A percentile compares a stretch with the other conserved stretches of the same genome.
Evolutionary conservation across 2,329 filamentous ascomycete genomes (phyloP).

Genomic region (Dactylella cylindrospora): DNA sequence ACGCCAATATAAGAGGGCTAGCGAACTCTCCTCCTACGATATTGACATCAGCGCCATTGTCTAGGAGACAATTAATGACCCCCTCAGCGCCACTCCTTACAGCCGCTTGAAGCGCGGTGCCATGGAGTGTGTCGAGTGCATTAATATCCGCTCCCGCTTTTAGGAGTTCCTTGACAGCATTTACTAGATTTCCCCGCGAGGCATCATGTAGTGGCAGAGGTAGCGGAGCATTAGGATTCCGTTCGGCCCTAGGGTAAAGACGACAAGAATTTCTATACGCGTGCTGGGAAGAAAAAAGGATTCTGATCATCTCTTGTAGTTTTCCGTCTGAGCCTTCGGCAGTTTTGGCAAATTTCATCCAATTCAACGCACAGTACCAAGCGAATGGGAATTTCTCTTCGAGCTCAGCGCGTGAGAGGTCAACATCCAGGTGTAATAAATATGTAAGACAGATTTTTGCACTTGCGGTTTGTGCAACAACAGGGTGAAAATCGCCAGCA

Average conservation of each 20-base stretch:
- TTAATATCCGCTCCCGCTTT: constrained; percentile 8
- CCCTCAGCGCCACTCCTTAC: background rate
- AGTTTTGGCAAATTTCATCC: constrained; percentile 40
- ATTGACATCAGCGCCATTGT: background rate
- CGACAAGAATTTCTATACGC: no score
- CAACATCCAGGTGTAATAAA: constrained; percentile 43
- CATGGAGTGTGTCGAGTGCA: background rate
- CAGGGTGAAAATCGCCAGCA: constrained; percentile 19
- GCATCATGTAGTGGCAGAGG: background rate
- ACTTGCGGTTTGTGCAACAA: constrained; percentile 39
- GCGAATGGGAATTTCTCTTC: constrained; percentile 44
- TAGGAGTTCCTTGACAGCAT: background rate
- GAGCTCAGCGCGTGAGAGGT: constrained; percentile 4
- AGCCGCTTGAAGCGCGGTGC: background rate
- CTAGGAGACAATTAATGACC: no score
- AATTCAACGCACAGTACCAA: constrained; percentile 47
- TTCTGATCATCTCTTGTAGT: background rate
- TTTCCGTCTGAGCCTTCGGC: constrained; percentile 29
- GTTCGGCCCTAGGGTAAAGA: no score
- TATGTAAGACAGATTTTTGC: constrained; percentile 48
- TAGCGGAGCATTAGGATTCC: no score
- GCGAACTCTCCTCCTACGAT: background rate
- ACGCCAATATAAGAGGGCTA: background rate
- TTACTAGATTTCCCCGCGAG: background rate
- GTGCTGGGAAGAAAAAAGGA: no score